Evolutionary conservation across 768 basidiomycete genomes (phyloP).

Genomic region (Leccinum arenicola): DNA sequence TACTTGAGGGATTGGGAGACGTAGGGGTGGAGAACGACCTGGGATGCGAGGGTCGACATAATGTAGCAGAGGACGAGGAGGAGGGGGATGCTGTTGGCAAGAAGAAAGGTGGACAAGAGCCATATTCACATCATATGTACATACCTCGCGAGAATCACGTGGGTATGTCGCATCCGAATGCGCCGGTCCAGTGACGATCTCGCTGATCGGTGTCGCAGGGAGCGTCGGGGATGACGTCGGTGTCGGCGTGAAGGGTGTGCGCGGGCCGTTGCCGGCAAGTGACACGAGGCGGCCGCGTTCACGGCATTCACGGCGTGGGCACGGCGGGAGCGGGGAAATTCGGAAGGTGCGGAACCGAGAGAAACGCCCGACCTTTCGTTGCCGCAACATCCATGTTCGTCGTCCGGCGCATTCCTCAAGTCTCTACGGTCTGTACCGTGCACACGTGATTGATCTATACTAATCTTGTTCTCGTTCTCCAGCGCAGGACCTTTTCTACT

Average conservation of each 20-base stretch:
- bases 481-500: slow-evolving; percentile 25
- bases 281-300: neutral
- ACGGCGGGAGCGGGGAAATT: slow-evolving; percentile 1
- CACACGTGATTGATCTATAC: slow-evolving; percentile 23
- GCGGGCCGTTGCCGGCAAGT: neutral
- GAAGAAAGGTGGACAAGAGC: neutral
- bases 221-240: neutral
- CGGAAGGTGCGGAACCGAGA: slow-evolving; percentile 4
- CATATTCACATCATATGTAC: neutral
- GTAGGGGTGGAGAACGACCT: slow-evolving; percentile 82
- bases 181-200: neutral
- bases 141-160: slow-evolving; percentile 30
- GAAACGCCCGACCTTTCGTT: neutral
- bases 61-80: slow-evolving; percentile 8
- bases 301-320: neutral
- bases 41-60: slow-evolving; percentile 52
- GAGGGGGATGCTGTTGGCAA: slow-evolving; percentile 8
- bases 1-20: slow-evolving; percentile 75
- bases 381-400: slow-evolving; percentile 1
- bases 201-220: neutral
- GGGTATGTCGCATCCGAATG: slow-evolving; percentile 12
- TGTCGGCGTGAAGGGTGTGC: neutral
- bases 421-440: slow-evolving; percentile 4
- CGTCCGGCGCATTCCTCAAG: slow-evolving; percentile 7
- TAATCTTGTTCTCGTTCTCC: neutral